Evolutionary conservation across 306 rosid genomes (phyloP).

Genomic region (Prunus dulcis): DNA sequence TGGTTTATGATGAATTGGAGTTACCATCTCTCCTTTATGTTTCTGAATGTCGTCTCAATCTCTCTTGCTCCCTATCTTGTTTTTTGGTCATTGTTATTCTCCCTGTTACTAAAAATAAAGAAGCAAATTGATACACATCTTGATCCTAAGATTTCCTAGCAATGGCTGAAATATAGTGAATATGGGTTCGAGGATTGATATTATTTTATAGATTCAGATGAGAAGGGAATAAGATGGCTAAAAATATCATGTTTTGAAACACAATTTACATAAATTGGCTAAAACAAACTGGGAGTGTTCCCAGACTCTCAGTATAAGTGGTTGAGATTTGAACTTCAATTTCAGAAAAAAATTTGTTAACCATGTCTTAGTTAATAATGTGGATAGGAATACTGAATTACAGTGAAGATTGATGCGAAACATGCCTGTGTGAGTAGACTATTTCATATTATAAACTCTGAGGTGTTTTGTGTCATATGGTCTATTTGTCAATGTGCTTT

Average conservation of each 20-base stretch:
- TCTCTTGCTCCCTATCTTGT: neutral
- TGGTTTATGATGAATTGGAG: neutral
- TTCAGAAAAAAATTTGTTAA: neutral
- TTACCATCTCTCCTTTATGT: neutral
- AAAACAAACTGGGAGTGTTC: neutral
- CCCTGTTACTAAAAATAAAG: neutral
- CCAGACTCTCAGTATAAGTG: neutral
- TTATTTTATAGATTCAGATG: neutral
- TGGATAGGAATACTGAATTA: neutral
- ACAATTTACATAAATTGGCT: neutral
- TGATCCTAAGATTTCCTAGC: neutral
- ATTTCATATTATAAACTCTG: neutral
- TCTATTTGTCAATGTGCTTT: neutral
- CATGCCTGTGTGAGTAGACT: neutral
- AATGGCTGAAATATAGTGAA: neutral
- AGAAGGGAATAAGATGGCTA: neutral
- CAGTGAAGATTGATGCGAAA: neutral
- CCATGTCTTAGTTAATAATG: neutral
- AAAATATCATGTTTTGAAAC: neutral
- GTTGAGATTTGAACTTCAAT: conserved; percentile 5
- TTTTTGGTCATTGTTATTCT: neutral
- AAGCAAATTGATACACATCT: neutral
- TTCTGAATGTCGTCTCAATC: neutral
- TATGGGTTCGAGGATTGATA: neutral
- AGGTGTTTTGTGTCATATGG: neutral